These are phyloP conservation scores for Magnolia sinica DNA, from an alignment of 164 flowering plant genomes.

Conservation along the genomic window DNA sequence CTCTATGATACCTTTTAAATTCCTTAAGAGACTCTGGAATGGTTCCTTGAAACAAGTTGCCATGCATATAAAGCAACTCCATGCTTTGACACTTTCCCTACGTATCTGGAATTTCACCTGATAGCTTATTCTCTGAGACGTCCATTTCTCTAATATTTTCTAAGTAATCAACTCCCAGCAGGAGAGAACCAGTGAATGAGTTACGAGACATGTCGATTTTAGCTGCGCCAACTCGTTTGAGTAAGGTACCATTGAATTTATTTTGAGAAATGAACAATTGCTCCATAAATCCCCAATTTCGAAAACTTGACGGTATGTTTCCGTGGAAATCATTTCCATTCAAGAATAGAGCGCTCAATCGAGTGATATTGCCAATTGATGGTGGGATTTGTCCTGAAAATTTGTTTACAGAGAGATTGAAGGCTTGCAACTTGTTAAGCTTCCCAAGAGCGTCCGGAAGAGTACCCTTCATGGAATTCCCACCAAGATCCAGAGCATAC, in stretches of 20 bases:
- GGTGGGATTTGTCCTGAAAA: slow-evolving; percentile 1
- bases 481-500: too few species aligned
- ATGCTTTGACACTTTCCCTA: slow-evolving; percentile 22
- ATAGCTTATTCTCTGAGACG: slow-evolving; percentile 24
- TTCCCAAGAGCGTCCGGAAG: too few species aligned
- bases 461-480: too few species aligned
- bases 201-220: slow-evolving; percentile 14
- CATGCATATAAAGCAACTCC: slow-evolving; percentile 8
- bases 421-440: too few species aligned
- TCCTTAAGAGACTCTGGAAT: slow-evolving; percentile 19
- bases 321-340: neutral
- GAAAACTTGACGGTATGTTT: neutral
- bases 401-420: neutral
- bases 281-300: neutral
- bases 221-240: slow-evolving; percentile 25
- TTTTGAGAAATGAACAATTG: neutral
- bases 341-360: neutral
- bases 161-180: slow-evolving; percentile 24
- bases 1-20: slow-evolving; percentile 8
- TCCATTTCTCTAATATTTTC: slow-evolving; percentile 14
- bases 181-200: slow-evolving; percentile 24
- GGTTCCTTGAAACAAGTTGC: slow-evolving; percentile 24
- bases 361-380: neutral
- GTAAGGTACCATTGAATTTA: slow-evolving; percentile 10
- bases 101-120: slow-evolving; percentile 33